These are phyloP conservation scores for Tricholoma furcatifolium DNA, from an alignment of 768 basidiomycete species.

Conservation along the genomic window DNA sequence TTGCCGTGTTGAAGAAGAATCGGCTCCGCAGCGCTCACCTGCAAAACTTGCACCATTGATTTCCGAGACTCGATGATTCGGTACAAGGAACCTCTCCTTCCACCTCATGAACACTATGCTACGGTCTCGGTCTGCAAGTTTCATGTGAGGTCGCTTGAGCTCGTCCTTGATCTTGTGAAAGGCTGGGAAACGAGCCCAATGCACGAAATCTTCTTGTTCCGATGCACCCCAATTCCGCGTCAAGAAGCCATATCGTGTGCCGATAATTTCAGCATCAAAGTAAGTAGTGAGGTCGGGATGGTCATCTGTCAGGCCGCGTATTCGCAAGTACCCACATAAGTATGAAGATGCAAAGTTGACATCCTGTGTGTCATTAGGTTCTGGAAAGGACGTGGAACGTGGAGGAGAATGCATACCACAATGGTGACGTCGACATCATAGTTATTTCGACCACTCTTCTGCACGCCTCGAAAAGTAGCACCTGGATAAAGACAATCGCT, in stretches of 20 bases:
- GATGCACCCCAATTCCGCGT: slow-evolving; percentile 90
- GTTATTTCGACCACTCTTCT: slow-evolving; percentile 90
- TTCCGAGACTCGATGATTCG: slow-evolving; percentile 89
- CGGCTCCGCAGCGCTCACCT: slow-evolving; percentile 47
- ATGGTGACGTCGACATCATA: slow-evolving; percentile 95
- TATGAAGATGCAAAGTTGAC: slow-evolving; percentile 86
- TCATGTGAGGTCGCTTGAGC: slow-evolving; percentile 73
- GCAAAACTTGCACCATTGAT: slow-evolving; percentile 96
- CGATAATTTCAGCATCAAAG: slow-evolving; percentile 96
- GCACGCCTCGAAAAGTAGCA: slow-evolving; percentile 84
- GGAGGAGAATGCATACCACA: slow-evolving; percentile 59
- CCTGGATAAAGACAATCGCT: slow-evolving; percentile 88
- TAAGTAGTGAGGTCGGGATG: slow-evolving; percentile 96
- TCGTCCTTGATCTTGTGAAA: slow-evolving; percentile 80
- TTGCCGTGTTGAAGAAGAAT: slow-evolving; percentile 13
- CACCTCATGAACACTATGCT: slow-evolving; percentile 93
- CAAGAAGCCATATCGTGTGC: slow-evolving; percentile 85
- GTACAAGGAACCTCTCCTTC: slow-evolving; percentile 97
- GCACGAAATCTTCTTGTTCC: slow-evolving; percentile 88
- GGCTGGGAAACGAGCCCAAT: slow-evolving; percentile 93
- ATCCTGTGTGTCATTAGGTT: slow-evolving; percentile 42
- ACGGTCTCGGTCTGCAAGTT: slow-evolving; percentile 73
- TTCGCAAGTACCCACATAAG: slow-evolving; percentile 89
- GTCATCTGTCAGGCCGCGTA: slow-evolving; percentile 89
- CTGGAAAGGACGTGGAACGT: slow-evolving; percentile 4